Conservation (phyloP, 2,329 filamentous ascomycete genomes). For the Raffaelea albimanens region DNA sequence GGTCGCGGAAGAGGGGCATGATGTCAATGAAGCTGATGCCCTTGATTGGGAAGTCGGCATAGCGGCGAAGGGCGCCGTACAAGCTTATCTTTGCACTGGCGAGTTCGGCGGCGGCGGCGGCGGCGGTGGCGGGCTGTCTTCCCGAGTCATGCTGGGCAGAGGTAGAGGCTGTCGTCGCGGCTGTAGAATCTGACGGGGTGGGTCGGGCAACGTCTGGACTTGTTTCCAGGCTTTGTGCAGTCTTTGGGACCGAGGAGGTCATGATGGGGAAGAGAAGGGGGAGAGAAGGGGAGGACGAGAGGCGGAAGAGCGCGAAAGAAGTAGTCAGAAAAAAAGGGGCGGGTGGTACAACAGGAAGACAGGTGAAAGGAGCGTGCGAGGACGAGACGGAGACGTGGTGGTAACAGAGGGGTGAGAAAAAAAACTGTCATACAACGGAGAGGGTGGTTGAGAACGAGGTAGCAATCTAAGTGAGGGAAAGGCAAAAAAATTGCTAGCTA, state of each 20-base stretch:
- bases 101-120: conserved; percentile 56
- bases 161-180: conserved; percentile 9
- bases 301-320: conserved; percentile 12
- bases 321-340: conserved; percentile 5
- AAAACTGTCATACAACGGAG: neutral
- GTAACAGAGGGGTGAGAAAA: neutral
- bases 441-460: conserved; percentile 8
- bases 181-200: conserved; percentile 11
- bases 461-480: conserved; percentile 8
- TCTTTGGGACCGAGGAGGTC: conserved; percentile 18
- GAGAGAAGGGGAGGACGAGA: conserved; percentile 19
- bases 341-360: conserved; percentile 10
- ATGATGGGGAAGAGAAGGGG: conserved; percentile 24
- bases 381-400: neutral
- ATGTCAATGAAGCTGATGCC: conserved; percentile 98
- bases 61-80: conserved; percentile 67
- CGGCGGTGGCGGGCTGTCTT: conserved; percentile 53
- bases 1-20: conserved; percentile 84
- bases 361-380: neutral
- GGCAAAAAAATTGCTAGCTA: conserved; percentile 7
- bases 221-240: conserved; percentile 16
- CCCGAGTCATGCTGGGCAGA: conserved; percentile 48
- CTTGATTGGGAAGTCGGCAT: conserved; percentile 81
- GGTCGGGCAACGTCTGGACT: conserved; percentile 21
- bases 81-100: conserved; percentile 62